Percentiles rank a stretch among this genome's conserved stretches.
Evolutionary conservation across 2,329 filamentous ascomycete genomes (phyloP).

Genomic region (Didymella keratinophila): DNA sequence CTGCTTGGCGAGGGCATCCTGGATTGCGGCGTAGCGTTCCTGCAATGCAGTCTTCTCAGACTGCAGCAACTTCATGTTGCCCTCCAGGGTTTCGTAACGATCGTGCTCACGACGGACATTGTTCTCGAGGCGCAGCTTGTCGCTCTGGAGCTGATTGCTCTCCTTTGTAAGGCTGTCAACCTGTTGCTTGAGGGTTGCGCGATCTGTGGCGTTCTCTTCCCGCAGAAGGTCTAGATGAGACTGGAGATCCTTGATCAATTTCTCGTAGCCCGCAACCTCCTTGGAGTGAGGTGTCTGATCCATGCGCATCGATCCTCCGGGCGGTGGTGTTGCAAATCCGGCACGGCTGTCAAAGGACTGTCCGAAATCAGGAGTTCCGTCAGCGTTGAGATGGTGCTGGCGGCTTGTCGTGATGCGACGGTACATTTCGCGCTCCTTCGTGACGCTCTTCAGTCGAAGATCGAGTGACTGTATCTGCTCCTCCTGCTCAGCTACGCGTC

Average conservation of each 20-base stretch:
- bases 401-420: slow-evolving; percentile 87
- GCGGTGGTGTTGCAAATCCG: slow-evolving; percentile 53
- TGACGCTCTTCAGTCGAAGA: slow-evolving; percentile 88
- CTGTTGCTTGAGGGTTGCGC: slow-evolving; percentile 83
- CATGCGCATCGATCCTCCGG: slow-evolving; percentile 46
- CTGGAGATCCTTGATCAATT: slow-evolving; percentile 86
- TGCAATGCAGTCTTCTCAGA: slow-evolving; percentile 86
- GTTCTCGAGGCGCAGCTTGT: slow-evolving; percentile 80
- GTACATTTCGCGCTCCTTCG: slow-evolving; percentile 97
- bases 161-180: slow-evolving; percentile 81
- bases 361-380: slow-evolving; percentile 36
- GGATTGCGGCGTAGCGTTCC: slow-evolving; percentile 77
- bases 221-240: slow-evolving; percentile 88
- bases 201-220: slow-evolving; percentile 82
- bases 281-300: slow-evolving; percentile 60
- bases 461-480: slow-evolving; percentile 86
- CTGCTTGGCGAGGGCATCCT: slow-evolving; percentile 86
- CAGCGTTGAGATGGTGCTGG: slow-evolving; percentile 64
- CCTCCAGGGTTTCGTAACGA: slow-evolving; percentile 87
- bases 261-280: slow-evolving; percentile 74
- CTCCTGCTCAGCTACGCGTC: slow-evolving; percentile 77
- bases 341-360: slow-evolving; percentile 31
- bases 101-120: slow-evolving; percentile 83
- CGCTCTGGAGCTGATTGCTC: slow-evolving; percentile 81
- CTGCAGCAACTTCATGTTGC: slow-evolving; percentile 84